Base-by-base conservation (phyloP, 2,329 filamentous ascomycete species). In the Atkinsonella hypoxylon region DNA sequence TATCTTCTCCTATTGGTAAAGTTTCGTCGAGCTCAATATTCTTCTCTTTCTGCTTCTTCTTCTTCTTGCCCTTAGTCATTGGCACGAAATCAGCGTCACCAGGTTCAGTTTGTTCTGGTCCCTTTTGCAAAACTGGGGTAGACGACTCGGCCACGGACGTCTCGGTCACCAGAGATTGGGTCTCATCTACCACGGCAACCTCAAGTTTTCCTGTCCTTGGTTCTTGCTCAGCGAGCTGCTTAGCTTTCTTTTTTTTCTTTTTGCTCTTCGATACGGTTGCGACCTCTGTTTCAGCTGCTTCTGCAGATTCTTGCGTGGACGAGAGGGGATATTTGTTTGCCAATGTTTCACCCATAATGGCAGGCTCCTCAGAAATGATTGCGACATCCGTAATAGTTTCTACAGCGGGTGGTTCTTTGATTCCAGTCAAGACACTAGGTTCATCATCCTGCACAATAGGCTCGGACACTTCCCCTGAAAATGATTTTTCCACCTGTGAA, bases 211-310 rank as follows among this genome's bases (percentile, higher is more conserved):
- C 41, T 9, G 32, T 30, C 15, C 39, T 17, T 13, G 41, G 36
- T 48, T 56, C 51, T 12, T 40, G 22, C 8, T 54, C 47, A 3
- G 20, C 45, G 30, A 50, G 15, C n/a, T 49, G 40, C 38, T 57
- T 59, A 42, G 40, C 56, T 53, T 61, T 59, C 51, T 59, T 61
- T 53, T 60, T 60, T 48, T 56, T 59, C 51, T 60, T 61, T 51
- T 59, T 61, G 45, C 49, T 57, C 51, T 53, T 53, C 10, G 39
- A 34, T 22, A n/a, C 32, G n/a, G 18, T 34, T 6, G 47, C 22
- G 30, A 44, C 31, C 12, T 45, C 47, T 34, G 47, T 12, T 12
- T 38, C 32, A 20, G 18, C 31, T 43, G 30, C 18, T 44, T 47
- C 38, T 9, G 26, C 22, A 26, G 22, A 12, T 26, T 42, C 31